Evolutionary conservation across 768 basidiomycete genomes (phyloP), one percentile per base, ranked within the genome.

Genomic region (Mycena vulgaris): DNA sequence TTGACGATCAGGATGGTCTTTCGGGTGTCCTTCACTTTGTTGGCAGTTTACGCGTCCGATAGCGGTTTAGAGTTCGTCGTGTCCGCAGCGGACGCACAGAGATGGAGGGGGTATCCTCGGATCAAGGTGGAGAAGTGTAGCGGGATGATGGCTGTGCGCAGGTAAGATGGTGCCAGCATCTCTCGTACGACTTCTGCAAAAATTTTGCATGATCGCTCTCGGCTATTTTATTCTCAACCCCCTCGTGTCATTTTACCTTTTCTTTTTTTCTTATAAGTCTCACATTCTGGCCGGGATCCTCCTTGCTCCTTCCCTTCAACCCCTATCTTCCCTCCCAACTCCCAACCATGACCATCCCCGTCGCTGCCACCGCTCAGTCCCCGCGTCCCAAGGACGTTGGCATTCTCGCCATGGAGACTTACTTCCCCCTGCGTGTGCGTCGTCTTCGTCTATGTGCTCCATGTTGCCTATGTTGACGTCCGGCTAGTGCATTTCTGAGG

Each of bases 371-470:
- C 47, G 55, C 53, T 16, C 35, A 68, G 45, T 23, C 53, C 17
- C 60, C 82, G 63, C 93, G 95, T 75, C 95, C 97, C 68, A 90
- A 93, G 85, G 94, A 98, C 82, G 96, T 98, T 75, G 97, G 97
- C 78, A 91, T 99, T 81, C 93, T 97, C 73, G 96, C 88, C 57
- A 90, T 97, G 82, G 96, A 99, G 78, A 89, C 95, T 81, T 99
- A 98, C 87, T 97, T 97, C 85, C 97, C 96, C 62, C 92, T 90
- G 82, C 89, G 95, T 74, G 95, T 96, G 77, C 74, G 93, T 85
- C 51, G 23, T 33, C 35, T 55, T 45, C 63, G 47, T 33, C 23
- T n/a, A n/a, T n/a, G n/a, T n/a, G n/a, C 55, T 19, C 14, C 47
- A 39, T 48, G 60, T 60, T 35, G 33, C 51, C 33, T 72, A n/a